Evolutionary conservation across 2,329 filamentous ascomycete species (phyloP), one percentile per base, ranked within the genome.

Genomic region (Pseudopithomyces maydicus): DNA sequence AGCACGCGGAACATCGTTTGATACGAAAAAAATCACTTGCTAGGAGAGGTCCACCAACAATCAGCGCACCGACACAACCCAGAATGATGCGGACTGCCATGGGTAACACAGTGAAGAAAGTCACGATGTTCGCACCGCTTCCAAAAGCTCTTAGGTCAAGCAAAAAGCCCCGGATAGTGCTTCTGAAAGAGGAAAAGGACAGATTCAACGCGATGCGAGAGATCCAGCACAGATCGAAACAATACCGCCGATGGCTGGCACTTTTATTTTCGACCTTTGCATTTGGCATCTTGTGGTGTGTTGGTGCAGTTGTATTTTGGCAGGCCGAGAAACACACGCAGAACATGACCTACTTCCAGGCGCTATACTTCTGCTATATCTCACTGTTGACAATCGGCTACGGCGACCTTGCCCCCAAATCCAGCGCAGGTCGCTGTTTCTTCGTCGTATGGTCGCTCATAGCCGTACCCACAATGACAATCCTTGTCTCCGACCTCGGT

Each of bases 391-490:
- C 93, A 0, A 90, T 97, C 36, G 93, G 93, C 1, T 97, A 96
- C 11, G 45, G 45, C 19, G 45, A 96, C 63, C 75, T 89, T 5
- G 86, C 88, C 1, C 92, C 92, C 0, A 80, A 87, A n/a, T 90
- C 88, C 1, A 93, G 92, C 61, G 84, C 88, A 0, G 91, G 90
- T 1, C 88, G 90, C 53, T 86, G 90, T 0, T 96, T 97, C 73
- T 97, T 96, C 67, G 90, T 97, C n/a, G 88, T 97, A 54, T 97
- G 93, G 93, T 91, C 88, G 14, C 74, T 97, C 1, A 83, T 97
- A 23, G 92, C 92, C 0, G 82, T 97, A 2, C 93, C 93, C 0
- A 93, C 90, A 2, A 93, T 93, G 84, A 96, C 93, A 0, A 88
- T 96, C 17, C 83, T 97, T 12, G 67, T 76, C 10, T 69, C 64